phyloP scores from a whole-genome alignment of 2,329 filamentous ascomycete species.

The Aureobasidium uvarum region DNA sequence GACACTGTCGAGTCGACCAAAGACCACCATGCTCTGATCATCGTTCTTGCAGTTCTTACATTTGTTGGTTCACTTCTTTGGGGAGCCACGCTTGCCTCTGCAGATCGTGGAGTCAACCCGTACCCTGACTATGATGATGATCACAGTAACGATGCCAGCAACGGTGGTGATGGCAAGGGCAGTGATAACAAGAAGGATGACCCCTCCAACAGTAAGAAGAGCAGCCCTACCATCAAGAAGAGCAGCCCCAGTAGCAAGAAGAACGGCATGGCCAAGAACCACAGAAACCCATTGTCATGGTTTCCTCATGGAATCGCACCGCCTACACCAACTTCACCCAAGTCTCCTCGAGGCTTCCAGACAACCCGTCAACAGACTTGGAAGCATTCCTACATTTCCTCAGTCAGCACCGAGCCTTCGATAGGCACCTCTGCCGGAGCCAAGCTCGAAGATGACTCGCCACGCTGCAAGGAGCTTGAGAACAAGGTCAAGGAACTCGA shows the following conservation, averaged over 20 bases:
- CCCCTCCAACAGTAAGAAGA: background rate
- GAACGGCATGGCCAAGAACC: too few relatives aligned
- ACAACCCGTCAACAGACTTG: conserved; percentile 7
- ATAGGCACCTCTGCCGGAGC: background rate
- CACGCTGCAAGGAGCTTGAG: background rate
- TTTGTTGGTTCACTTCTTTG: background rate
- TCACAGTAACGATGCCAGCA: background rate
- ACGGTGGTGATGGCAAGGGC: background rate
- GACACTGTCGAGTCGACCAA: background rate
- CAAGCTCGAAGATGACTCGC: background rate
- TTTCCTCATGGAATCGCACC: too few relatives aligned
- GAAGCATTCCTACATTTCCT: conserved; percentile 1
- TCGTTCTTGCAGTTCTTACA: too few relatives aligned
- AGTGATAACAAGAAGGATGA: background rate
- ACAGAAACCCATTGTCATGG: too few relatives aligned
- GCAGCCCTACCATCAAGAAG: background rate
- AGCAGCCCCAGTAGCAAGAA: background rate
- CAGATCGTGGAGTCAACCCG: background rate
- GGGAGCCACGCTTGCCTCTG: background rate
- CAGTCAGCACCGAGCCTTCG: conserved; percentile 1
- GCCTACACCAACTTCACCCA: background rate
- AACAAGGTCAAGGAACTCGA: background rate
- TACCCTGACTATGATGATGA: background rate
- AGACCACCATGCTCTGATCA: background rate
- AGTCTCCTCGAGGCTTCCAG: background rate